Percentiles rank a stretch among this genome's conserved stretches.
phyloP scores from a whole-genome alignment of 2,329 filamentous ascomycete species.

The Cercospora citrullina region DNA sequence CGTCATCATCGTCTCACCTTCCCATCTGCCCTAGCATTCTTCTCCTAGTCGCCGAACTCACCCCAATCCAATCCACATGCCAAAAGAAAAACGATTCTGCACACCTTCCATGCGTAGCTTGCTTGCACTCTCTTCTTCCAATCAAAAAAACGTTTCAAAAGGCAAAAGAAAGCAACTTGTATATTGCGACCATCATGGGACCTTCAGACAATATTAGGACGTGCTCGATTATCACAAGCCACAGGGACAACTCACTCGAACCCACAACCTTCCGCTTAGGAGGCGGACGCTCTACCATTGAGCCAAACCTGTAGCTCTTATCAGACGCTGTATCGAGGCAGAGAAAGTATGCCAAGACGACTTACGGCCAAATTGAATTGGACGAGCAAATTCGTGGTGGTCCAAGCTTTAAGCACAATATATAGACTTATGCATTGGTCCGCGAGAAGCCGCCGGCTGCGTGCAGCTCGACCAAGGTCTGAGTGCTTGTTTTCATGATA shows the following conservation, averaged over 20 bases:
- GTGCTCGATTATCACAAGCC: background rate
- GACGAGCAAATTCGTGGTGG: conserved; percentile 9
- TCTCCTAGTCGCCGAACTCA: background rate
- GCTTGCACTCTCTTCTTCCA: too few species aligned
- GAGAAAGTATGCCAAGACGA: background rate
- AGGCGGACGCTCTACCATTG: conserved; percentile 30
- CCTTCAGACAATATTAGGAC: background rate
- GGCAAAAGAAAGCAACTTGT: background rate
- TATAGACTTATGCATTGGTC: background rate
- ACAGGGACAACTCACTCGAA: conserved; percentile 11
- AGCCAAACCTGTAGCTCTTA: conserved; percentile 11
- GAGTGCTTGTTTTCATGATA: background rate
- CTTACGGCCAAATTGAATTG: conserved; percentile 2
- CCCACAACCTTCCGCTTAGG: conserved; percentile 29
- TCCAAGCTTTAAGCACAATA: conserved; percentile 4
- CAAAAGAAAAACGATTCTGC: background rate
- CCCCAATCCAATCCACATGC: too few species aligned
- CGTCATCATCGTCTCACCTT: background rate
- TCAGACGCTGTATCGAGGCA: too few species aligned
- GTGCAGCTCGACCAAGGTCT: background rate
- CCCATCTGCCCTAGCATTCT: too few species aligned
- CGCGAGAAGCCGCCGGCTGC: background rate
- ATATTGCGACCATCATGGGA: conserved; percentile 9
- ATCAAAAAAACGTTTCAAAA: too few species aligned
- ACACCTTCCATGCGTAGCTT: too few species aligned